Evolutionary conservation across 129 eudicot genomes (phyloP), one percentile per base, ranked within the genome.

Genomic region (Centrapalus pauciflorus): DNA sequence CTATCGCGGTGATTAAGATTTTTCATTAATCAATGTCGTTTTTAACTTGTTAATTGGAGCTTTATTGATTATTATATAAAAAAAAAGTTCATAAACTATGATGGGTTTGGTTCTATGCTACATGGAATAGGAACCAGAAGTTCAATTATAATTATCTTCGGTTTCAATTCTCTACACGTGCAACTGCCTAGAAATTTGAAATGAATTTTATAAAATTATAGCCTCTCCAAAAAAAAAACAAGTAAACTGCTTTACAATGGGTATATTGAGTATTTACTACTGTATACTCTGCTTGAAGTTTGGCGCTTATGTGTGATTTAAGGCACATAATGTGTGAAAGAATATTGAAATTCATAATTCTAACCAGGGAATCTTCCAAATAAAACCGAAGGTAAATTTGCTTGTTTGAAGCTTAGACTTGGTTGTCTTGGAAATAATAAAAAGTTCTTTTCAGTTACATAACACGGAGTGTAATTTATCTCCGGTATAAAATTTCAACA

Each of bases 1-100:
- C 79, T 66, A 20, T 66, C 30, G 46, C 55, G 13, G 61, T 46
- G 54, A 23, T n/a, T n/a, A n/a, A n/a, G n/a, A n/a, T 43, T 21
- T 56, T 48, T 28, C 12, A 14, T 55, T 46, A 13, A 23, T 23
- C 16, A 11, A 23, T 40, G 67, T 74, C 7, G 3, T 40, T 34
- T 72, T 72, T 7, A 9, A 49, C 30, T 14, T 34, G 55, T 62
- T 61, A 49, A 19, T 25, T 72, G 70, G 29, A 45, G 45, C 14
- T 23, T 13, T 46, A 11, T 28, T 57, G 33, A 70, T 40, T 45
- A 24, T 69, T 16, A 20, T 14, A 2, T 40, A 17, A 32, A 30
- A 5, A 30, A 5, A 34, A 1, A 12, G 11, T 55, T 55, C 14
- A 10, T 51, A 51, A 10, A 23, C n/a, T 20, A 21, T 12, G 14